These are phyloP conservation scores for Metschnikowia lunata DNA, from an alignment of 805 yeast genomes.

Conservation along the genomic window DNA sequence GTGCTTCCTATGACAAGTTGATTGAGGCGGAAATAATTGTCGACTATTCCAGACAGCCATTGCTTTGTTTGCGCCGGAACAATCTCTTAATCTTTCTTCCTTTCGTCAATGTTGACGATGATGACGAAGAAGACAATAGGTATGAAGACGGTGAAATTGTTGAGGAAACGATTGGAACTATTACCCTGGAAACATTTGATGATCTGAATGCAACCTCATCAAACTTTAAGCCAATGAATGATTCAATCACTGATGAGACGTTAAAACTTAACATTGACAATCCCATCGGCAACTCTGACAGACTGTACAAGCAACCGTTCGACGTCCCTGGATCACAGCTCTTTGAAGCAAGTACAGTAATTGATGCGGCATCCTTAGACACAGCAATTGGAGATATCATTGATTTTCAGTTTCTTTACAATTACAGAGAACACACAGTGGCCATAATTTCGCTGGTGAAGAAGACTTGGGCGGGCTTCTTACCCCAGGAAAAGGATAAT, in stretches of 20 bases:
- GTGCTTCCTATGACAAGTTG: constrained; percentile 41
- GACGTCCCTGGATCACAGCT: constrained; percentile 14
- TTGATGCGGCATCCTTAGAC: constrained; percentile 55
- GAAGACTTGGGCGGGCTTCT: constrained; percentile 76
- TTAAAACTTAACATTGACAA: background rate
- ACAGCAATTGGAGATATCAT: constrained; percentile 56
- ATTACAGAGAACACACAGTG: constrained; percentile 79
- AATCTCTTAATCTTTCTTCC: constrained; percentile 74
- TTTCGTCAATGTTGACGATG: constrained; percentile 42
- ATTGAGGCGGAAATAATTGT: constrained; percentile 45
- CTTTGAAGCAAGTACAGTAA: constrained; percentile 52
- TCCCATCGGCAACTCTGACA: background rate
- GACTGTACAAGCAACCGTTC: too few relatives aligned
- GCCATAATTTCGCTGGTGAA: constrained; percentile 55
- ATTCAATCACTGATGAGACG: background rate
- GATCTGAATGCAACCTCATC: background rate
- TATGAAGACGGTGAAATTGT: background rate
- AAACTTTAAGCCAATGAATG: background rate
- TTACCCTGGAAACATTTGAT: background rate
- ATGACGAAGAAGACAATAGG: constrained; percentile 26
- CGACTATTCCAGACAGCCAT: constrained; percentile 55
- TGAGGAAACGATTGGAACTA: background rate
- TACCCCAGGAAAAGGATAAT: constrained; percentile 59
- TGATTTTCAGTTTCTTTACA: constrained; percentile 66
- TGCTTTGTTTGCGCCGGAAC: constrained; percentile 56